These are phyloP conservation scores for Starmera dryadoides DNA, from an alignment of 805 yeast species.

Conservation along the genomic window DNA sequence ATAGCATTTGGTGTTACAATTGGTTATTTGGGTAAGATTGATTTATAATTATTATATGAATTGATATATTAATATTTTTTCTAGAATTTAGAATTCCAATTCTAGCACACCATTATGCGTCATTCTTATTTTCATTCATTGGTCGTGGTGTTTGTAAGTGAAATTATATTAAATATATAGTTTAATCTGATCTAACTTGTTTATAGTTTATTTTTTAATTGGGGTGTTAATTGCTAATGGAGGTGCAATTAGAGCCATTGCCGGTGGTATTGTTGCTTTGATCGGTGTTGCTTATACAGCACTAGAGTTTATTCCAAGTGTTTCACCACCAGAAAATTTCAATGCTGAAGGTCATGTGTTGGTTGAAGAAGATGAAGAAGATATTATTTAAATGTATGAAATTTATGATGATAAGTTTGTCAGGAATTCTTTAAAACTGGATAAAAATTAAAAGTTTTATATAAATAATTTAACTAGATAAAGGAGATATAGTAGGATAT, in stretches of 20 bases:
- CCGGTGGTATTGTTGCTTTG: slow-evolving; percentile 50
- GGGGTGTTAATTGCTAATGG: slow-evolving; percentile 44
- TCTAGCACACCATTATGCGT: slow-evolving; percentile 55
- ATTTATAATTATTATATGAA: no score
- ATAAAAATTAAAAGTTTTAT: no score
- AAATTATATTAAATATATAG: background rate
- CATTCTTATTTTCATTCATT: slow-evolving; percentile 54
- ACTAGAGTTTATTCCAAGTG: slow-evolving; percentile 66
- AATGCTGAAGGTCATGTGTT: slow-evolving; percentile 40
- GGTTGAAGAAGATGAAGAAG: slow-evolving; percentile 29
- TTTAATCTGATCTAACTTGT: no score
- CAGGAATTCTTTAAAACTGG: no score
- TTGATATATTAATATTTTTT: background rate
- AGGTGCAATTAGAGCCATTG: slow-evolving; percentile 46
- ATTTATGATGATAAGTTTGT: background rate
- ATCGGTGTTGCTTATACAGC: slow-evolving; percentile 53
- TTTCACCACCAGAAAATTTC: slow-evolving; percentile 81
- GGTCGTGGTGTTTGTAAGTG: slow-evolving; percentile 65
- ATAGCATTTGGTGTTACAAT: slow-evolving; percentile 47
- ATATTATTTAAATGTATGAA: slow-evolving; percentile 10
- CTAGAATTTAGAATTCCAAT: slow-evolving; percentile 40
- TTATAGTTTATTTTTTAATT: slow-evolving; percentile 46
- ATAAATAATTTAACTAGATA: no score
- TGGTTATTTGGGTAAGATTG: slow-evolving; percentile 36
- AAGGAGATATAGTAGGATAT: no score